These are phyloP conservation scores for Xylaria sp. DNA, from an alignment of 2,329 filamentous ascomycete species.

Conservation along the genomic window DNA sequence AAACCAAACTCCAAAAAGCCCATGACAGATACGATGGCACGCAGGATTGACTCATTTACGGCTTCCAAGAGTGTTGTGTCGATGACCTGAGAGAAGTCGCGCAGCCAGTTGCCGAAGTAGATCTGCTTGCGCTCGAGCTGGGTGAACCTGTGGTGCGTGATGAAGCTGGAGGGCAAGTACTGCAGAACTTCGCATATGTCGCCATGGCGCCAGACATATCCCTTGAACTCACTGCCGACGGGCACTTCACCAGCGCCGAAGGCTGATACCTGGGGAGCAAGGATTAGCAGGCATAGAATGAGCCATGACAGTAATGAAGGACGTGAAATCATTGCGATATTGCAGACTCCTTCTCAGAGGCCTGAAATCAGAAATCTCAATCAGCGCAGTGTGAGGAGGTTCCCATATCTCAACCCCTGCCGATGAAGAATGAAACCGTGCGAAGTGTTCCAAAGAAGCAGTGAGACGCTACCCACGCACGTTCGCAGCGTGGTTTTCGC, in stretches of 20 bases:
- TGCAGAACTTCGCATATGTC: conserved; percentile 55
- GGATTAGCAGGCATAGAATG: conserved; percentile 51
- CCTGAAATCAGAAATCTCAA: not conserved
- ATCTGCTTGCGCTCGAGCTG: conserved; percentile 53
- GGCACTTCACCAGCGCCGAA: conserved; percentile 56
- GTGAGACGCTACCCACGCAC: conserved; percentile 8
- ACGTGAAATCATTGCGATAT: conserved; percentile 30
- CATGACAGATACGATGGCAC: conserved; percentile 65
- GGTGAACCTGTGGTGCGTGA: conserved; percentile 54
- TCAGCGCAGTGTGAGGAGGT: not conserved
- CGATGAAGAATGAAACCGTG: not conserved
- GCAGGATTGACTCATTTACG: conserved; percentile 64
- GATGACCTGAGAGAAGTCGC: conserved; percentile 66
- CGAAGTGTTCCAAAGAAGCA: not conserved
- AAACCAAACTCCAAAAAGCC: conserved; percentile 68
- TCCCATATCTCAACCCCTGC: not conserved
- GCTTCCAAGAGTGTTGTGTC: conserved; percentile 65
- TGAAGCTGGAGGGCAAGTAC: conserved; percentile 52
- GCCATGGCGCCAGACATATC: conserved; percentile 56
- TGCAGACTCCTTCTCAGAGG: not conserved
- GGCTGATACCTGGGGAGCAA: conserved; percentile 49
- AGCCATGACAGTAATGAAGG: conserved; percentile 32
- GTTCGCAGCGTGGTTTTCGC: not conserved
- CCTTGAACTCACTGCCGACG: conserved; percentile 53
- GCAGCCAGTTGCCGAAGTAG: conserved; percentile 59